Conservation (phyloP, 371 early-diverging fungal species). For the Apophysomyces ossiformis region DNA sequence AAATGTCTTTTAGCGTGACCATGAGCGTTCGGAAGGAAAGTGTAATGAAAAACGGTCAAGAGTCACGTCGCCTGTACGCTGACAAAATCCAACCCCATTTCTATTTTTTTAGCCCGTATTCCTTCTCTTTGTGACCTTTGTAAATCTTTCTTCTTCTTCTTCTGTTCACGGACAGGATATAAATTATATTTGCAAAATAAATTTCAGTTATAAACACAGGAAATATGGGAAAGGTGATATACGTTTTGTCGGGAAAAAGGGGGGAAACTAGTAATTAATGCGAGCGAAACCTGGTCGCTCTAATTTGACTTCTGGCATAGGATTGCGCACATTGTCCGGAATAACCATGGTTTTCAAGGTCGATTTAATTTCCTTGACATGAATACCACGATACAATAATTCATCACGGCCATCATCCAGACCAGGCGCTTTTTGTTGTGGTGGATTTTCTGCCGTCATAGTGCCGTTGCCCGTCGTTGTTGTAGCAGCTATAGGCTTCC, state of each 20-base stretch:
- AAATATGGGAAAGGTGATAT: not conserved
- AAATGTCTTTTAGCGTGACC: constrained; percentile 51
- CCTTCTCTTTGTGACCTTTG: no score
- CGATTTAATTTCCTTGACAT: constrained; percentile 56
- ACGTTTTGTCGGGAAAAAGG: not conserved
- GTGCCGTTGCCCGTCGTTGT: not conserved
- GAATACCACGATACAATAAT: constrained; percentile 50
- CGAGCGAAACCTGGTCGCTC: constrained; percentile 55
- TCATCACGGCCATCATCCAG: constrained; percentile 49
- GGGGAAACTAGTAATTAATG: constrained; percentile 36
- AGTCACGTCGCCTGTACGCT: not conserved
- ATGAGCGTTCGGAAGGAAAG: constrained; percentile 14
- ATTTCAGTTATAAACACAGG: not conserved
- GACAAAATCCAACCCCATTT: not conserved
- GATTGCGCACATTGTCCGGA: constrained; percentile 42
- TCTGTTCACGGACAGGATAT: not conserved
- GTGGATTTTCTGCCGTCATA: not conserved
- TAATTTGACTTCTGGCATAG: constrained; percentile 47
- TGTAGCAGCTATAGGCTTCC: not conserved
- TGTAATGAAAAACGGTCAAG: not conserved
- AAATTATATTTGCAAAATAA: not conserved
- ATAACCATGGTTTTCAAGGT: constrained; percentile 54
- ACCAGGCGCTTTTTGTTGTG: not conserved
- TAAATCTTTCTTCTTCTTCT: not conserved
- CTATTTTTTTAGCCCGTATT: not conserved